Conservation (phyloP, 495 filamentous ascomycete species). For the Tuber calosporum region DNA sequence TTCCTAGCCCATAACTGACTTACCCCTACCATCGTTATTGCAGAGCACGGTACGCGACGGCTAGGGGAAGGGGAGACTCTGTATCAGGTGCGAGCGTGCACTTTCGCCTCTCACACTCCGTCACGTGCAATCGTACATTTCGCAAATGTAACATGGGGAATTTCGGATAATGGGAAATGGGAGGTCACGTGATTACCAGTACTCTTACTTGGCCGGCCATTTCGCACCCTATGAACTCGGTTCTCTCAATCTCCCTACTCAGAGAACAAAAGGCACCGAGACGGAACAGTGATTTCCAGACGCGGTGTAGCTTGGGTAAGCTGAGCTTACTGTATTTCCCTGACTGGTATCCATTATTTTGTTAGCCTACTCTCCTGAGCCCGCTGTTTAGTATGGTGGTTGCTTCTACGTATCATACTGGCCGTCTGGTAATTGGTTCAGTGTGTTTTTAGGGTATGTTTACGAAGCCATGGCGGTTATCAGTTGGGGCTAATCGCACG, state of each 20-base stretch:
- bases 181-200: too few species aligned
- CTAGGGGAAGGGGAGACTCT: not conserved
- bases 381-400: not conserved
- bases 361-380: not conserved
- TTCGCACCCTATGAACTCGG: not conserved
- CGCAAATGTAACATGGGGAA: not conserved
- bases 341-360: not conserved
- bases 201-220: not conserved
- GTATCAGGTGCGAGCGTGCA: not conserved
- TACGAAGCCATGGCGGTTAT: not conserved
- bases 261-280: not conserved
- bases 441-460: not conserved
- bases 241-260: not conserved
- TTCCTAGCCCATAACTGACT: not conserved
- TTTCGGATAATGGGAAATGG: not conserved
- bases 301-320: not conserved
- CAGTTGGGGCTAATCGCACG: not conserved
- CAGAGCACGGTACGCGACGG: too few species aligned
- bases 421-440: not conserved
- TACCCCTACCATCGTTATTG: not conserved
- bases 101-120: not conserved
- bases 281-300: not conserved
- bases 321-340: not conserved
- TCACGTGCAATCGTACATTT: not conserved
- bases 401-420: not conserved